Percentiles rank a stretch among this genome's conserved stretches.
Evolutionary conservation across 129 eudicot species (phyloP).

Genomic region (Deinandra increscens): DNA sequence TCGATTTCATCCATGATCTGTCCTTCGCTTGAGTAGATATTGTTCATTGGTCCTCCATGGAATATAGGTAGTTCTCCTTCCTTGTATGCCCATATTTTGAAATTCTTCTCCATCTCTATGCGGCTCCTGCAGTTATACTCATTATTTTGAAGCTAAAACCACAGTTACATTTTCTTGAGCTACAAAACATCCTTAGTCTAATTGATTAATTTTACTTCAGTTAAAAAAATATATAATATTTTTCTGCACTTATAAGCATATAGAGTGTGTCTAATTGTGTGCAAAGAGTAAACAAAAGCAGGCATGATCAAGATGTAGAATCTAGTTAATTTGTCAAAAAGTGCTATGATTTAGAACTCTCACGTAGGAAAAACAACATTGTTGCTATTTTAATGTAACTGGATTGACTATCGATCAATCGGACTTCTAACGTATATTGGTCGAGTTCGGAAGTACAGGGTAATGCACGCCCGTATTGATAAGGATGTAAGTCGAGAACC

Average conservation of each 20-base stretch:
- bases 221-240: background rate
- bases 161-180: background rate
- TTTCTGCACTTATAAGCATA: background rate
- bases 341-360: background rate
- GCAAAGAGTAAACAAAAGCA: background rate
- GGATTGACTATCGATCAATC: no score
- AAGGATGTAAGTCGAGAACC: no score
- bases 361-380: no score
- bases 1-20: conserved; percentile 56
- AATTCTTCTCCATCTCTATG: conserved; percentile 56
- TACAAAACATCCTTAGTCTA: background rate
- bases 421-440: no score
- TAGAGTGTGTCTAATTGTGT: background rate
- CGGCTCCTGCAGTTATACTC: conserved; percentile 45
- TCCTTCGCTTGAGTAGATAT: conserved; percentile 61
- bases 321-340: background rate
- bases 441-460: no score
- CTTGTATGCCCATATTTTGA: conserved; percentile 60
- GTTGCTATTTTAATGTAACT: no score
- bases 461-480: no score
- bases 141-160: background rate
- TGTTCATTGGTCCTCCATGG: conserved; percentile 61
- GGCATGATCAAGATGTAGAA: background rate
- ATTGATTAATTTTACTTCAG: background rate
- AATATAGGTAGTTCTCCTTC: conserved; percentile 65